Evolutionary conservation across 345 rosid genomes (phyloP).

Genomic region (Eucalyptus erythrocorys): DNA sequence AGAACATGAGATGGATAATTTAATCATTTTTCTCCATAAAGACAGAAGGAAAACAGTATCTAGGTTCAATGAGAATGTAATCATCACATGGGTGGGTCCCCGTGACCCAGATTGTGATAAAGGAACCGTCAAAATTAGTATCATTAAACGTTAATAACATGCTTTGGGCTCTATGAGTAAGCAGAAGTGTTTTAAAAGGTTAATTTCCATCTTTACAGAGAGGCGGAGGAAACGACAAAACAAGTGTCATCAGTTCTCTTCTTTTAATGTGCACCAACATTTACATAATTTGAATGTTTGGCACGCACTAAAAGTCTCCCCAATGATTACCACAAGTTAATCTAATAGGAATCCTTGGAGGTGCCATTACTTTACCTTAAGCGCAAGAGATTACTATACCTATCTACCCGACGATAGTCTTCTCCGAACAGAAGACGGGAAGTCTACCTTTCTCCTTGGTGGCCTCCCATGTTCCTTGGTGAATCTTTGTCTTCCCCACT

Average conservation of each 20-base stretch:
- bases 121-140: background rate
- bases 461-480: too few relatives aligned
- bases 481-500: too few relatives aligned
- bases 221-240: background rate
- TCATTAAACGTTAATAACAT: background rate
- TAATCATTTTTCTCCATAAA: background rate
- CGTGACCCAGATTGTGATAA: background rate
- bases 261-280: background rate
- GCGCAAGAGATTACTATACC: accelerated
- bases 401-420: too few relatives aligned
- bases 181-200: background rate
- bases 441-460: too few relatives aligned
- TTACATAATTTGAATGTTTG: background rate
- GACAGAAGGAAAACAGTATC: background rate
- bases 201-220: background rate
- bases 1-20: background rate
- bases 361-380: too few relatives aligned
- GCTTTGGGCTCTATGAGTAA: background rate
- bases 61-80: background rate
- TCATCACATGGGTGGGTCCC: background rate
- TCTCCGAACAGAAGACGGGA: too few relatives aligned
- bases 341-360: too few relatives aligned
- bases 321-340: background rate
- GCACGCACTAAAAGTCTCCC: background rate
- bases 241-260: background rate